Evolutionary conservation across 2,329 filamentous ascomycete genomes (phyloP), one percentile per base, ranked within the genome.

Genomic region (Calycina herbarum): DNA sequence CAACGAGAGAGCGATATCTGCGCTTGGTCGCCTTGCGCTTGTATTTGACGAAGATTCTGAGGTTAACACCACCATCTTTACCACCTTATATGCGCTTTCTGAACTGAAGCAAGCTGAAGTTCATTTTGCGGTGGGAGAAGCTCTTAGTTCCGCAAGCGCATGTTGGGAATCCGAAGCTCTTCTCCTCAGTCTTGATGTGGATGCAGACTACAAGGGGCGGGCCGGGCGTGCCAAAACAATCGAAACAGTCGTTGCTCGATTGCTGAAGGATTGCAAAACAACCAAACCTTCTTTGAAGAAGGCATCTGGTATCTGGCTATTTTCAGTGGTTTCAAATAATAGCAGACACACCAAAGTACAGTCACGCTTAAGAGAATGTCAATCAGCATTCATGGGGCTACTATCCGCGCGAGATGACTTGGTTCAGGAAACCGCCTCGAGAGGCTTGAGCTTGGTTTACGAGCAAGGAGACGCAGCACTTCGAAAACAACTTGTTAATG

Each of bases 301-400:
- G 76, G 93, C 94, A 2, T 94, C 94, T 0, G 93, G 93, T 0
- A 96, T 99, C 71, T 98, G 95, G 95, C 84, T 98, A 0, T 89
- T 98, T 66, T 96, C 91, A 73, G 79, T 98, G 2, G 89, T 98
- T 8, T 93, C 97, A 74, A 93, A 95, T 77, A 96, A 93, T 75
- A 93, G 93, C 0, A 89, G 94, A 69, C 80, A 93, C n/a, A 76
- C 81, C 3, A 86, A 92, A 69, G 85, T 98, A 5, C 92, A 96
- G 74, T 80, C 82, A 4, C 86, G 88, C 13, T 81, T 99, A 48
- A 85, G 92, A 60, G 86, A 93, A 71, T 93, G 90, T 66, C 95
- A 99, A 77, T 85, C 85, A 42, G 91, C 93, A 0, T 99, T 99
- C 77, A 94, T 96, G 82, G 84, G 89, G 31, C 89, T 97, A 35